Conservation (phyloP, 768 basidiomycete species). For the Russula brevipes region DNA sequence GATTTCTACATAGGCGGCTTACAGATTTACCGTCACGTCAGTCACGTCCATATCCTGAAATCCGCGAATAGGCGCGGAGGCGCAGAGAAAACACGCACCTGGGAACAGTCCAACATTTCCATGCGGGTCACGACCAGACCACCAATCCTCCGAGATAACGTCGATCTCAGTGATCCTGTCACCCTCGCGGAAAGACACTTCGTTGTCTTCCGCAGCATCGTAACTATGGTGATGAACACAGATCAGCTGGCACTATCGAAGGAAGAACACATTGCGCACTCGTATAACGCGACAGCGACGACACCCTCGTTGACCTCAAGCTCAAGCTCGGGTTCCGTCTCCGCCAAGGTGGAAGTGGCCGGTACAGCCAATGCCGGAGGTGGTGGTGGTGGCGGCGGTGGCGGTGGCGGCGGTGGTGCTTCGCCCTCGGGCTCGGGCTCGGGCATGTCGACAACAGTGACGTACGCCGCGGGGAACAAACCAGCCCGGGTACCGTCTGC, state of each 20-base stretch:
- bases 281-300: conserved; percentile 62
- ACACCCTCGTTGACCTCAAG: conserved; percentile 52
- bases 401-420: conserved; percentile 55
- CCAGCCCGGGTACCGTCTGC: conserved; percentile 62
- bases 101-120: conserved; percentile 71
- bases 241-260: conserved; percentile 12
- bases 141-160: conserved; percentile 84
- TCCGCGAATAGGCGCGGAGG: not conserved
- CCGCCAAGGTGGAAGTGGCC: conserved; percentile 34
- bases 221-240: conserved; percentile 47
- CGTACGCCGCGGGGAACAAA: conserved; percentile 90
- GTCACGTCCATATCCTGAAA: too few species aligned
- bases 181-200: conserved; percentile 78
- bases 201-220: conserved; percentile 88
- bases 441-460: conserved; percentile 58
- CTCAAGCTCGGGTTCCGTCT: conserved; percentile 46
- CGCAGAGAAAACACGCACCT: conserved; percentile 41
- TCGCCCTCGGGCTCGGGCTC: conserved; percentile 44
- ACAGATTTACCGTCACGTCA: too few species aligned
- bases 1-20: not conserved
- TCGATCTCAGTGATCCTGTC: conserved; percentile 76
- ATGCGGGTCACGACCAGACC: conserved; percentile 58
- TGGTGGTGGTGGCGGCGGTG: conserved; percentile 40
- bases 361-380: conserved; percentile 38
- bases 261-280: conserved; percentile 42